Conservation (phyloP, 2,329 filamentous ascomycete genomes). For the Lachnum nothofagi region DNA sequence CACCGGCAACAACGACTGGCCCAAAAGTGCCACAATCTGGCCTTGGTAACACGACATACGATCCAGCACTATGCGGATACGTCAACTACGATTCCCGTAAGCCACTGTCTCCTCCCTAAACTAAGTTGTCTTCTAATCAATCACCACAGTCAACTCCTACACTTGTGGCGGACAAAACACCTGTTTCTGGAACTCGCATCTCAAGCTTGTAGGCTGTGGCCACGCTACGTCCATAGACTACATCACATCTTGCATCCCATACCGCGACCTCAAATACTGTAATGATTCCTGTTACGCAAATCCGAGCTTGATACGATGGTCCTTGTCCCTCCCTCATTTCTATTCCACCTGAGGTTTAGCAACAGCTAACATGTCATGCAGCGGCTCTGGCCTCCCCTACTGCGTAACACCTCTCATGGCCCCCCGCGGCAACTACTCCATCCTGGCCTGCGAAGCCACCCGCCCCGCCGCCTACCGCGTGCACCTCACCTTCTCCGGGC, state of each 20-base stretch:
- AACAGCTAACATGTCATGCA: not conserved
- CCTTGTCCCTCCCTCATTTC: not conserved
- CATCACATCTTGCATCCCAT: conserved; percentile 17
- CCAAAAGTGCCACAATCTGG: not conserved
- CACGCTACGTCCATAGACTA: conserved; percentile 13
- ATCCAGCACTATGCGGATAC: conserved; percentile 8
- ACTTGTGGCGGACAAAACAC: conserved; percentile 13
- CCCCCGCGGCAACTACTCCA: conserved; percentile 7
- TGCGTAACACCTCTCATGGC: conserved; percentile 13
- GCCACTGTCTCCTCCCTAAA: not conserved
- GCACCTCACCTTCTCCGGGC: conserved; percentile 3
- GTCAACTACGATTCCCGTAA: conserved; percentile 6
- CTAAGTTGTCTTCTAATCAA: not conserved
- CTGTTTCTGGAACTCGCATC: conserved; percentile 16
- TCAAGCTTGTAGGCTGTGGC: conserved; percentile 14
- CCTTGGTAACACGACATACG: not conserved
- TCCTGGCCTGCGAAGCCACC: conserved; percentile 11
- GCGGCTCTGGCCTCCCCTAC: conserved; percentile 9
- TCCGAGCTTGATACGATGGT: conserved; percentile 15
- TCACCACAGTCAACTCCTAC: conserved; percentile 11
- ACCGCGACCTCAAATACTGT: conserved; percentile 6
- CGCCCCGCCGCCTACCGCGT: not conserved
- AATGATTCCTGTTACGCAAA: conserved; percentile 10
- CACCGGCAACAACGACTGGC: not conserved
- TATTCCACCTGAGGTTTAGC: not conserved